Percentiles rank a stretch among this genome's conserved stretches.
Evolutionary conservation across 108 stramenopile species (phyloP).

Genomic region (Cyclotella atomus): DNA sequence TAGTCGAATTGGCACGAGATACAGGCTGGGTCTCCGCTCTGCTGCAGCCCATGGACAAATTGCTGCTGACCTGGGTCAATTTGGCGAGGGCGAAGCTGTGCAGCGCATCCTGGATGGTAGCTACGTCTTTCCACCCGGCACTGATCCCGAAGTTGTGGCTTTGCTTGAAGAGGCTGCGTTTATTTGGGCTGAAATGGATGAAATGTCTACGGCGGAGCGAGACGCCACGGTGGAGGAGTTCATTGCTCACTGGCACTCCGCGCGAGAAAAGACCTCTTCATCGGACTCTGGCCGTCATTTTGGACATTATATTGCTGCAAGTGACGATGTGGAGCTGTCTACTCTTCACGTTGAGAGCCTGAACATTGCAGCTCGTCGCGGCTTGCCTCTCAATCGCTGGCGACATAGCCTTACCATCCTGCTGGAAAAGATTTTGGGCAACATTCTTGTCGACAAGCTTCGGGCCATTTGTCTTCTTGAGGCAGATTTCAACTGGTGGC

Average conservation of each 20-base stretch:
- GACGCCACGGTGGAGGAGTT: conserved; percentile 18
- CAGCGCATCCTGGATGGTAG: conserved; percentile 18
- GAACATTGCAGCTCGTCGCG: neutral
- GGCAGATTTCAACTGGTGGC: conserved; percentile 41
- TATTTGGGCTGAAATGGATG: neutral
- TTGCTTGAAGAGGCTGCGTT: conserved; percentile 10
- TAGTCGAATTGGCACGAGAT: neutral
- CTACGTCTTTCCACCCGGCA: conserved; percentile 16
- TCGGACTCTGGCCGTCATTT: conserved; percentile 20
- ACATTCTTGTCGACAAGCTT: conserved; percentile 16
- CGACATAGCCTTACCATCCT: conserved; percentile 12
- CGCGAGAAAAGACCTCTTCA: conserved; percentile 2
- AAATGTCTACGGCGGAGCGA: neutral
- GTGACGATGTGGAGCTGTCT: neutral
- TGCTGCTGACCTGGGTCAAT: conserved; percentile 1
- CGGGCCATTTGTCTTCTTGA: conserved; percentile 30
- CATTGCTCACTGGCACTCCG: conserved; percentile 9
- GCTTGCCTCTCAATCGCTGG: conserved; percentile 21
- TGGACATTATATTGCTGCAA: conserved; percentile 18
- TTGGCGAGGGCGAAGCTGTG: neutral
- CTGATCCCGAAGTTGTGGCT: neutral
- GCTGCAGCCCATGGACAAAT: neutral
- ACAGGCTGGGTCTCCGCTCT: neutral
- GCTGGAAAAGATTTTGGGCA: conserved; percentile 34
- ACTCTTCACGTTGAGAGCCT: conserved; percentile 18